Base-by-base conservation (phyloP, 2,329 filamentous ascomycete species). In the Colletotrichum sp. region DNA sequence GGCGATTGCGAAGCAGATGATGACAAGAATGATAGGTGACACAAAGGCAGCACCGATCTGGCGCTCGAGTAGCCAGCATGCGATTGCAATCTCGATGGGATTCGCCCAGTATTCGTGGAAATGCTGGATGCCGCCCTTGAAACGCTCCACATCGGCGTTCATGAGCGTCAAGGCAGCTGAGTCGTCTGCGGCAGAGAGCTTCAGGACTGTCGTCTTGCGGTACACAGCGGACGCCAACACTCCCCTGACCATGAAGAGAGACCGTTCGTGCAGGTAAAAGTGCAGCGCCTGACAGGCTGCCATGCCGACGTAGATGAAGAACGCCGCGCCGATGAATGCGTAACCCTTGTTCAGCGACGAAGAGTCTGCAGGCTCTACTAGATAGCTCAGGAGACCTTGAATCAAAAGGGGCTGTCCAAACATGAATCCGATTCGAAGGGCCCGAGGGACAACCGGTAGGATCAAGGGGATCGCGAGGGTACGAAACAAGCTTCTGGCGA, bases 111-210 rank as follows among this genome's bases (percentile, higher is more conserved):
- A 73, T 30, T 87, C 84, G 62, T 88, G 88, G 36, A 87, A 71
- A 2, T 71, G 77, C 5, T 78, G 71, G 6, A 83, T 79, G 1
- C 85, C 87, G 1, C 78, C 60, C 3, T 82, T 78, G 5, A 89
- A 84, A 7, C 84, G 82, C 72, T 88, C 87, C 12, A 89, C 81
- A 64, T 90, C 88, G 5, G 86, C 83, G 71, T 83, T 87, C 87
- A 89, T 89, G 5, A 89, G 81, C 0, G 88, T 88, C 58, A 89
- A 76, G 0, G 86, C 83, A 0, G 85, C 84, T 5, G 84, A 82
- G n/a, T 87, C 83, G 38, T 85, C 83, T 5, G 83, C 79, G 0
- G 80, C 78, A 0, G 81, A 81, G 5, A 83, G 71, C 8, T 82
- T 82, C n/a, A 83, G 77, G 16, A 77, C 76, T 0, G 81, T 82